Evolutionary conservation across 768 basidiomycete species (phyloP), one percentile per base, ranked within the genome.

Genomic region (Amanita subjunquillea): DNA sequence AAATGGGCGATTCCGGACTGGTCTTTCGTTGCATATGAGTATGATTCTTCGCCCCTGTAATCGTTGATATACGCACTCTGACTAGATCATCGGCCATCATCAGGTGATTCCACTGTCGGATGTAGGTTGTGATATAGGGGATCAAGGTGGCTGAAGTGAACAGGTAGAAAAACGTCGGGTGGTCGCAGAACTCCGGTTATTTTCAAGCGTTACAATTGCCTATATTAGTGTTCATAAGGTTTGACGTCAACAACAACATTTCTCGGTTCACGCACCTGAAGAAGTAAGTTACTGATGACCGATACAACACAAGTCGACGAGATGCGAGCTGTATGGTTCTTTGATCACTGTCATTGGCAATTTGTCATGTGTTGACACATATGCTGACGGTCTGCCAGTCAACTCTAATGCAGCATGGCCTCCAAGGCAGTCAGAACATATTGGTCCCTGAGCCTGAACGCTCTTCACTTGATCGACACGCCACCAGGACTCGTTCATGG

Each of bases 351-450:
- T 22, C 47, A 22, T 15, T 30, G 44, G 20, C 47, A 36, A 48
- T 48, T 48, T 48, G 47, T 48, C 47, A 48, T 48, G 32, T 48
- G 47, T 34, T 48, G 47, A 48, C 47, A 47, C 46, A 38, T 30
- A 20, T n/a, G 27, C 13, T n/a, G 27, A 25, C 43, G 13, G 30
- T 30, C n/a, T 17, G 34, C 27, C 34, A 29, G 46, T 29, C 22
- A 47, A 47, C 30, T 47, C 34, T 47, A 12, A 47, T 27, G 23
- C 25, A n/a, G 34, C 30, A 20, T 32, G 46, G n/a, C n/a, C n/a
- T 36, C 7, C 27, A 27, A 27, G 15, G 27, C 9, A 12, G 43
- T 15, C 43, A 6, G 6, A 22, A 22, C 25, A 20, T 20, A 39
- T 6, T 39, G 38, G 15, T 20, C 38, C 38, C 38, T 39, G 32